Percentiles rank a stretch among this genome's conserved stretches.
phyloP scores from a whole-genome alignment of 352 stramenopile genomes.

The Halophytophthora polymorphica region DNA sequence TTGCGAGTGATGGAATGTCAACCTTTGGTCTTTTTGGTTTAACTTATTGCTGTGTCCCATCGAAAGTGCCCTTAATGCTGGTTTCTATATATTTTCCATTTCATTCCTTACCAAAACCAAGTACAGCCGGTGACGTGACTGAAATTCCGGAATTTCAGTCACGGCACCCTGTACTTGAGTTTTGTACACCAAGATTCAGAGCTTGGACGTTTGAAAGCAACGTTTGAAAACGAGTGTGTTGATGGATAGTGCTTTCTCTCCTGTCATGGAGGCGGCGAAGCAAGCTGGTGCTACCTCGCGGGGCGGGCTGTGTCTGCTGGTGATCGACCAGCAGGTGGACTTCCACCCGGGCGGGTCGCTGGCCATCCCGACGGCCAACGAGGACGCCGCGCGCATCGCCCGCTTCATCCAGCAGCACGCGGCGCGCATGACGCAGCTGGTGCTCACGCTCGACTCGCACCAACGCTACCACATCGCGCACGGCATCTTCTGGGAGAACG shows the following conservation, averaged over 20 bases:
- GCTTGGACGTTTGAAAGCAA: too few species aligned
- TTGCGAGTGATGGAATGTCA: background rate
- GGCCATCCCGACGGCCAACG: slow-evolving; percentile 91
- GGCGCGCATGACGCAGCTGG: slow-evolving; percentile 71
- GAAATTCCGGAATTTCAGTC: too few species aligned
- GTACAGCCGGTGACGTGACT: too few species aligned
- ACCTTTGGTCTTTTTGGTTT: background rate
- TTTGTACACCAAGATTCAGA: too few species aligned
- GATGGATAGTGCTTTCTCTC: too few species aligned
- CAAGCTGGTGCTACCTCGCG: slow-evolving; percentile 27
- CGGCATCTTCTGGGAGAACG: slow-evolving; percentile 90
- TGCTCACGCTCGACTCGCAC: slow-evolving; percentile 97
- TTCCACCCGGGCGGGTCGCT: slow-evolving; percentile 95
- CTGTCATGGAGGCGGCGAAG: slow-evolving; percentile 38
- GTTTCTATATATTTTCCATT: too few species aligned
- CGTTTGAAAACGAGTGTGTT: too few species aligned
- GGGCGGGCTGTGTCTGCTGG: slow-evolving; percentile 78
- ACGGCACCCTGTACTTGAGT: too few species aligned
- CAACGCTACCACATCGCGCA: slow-evolving; percentile 95
- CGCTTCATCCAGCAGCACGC: slow-evolving; percentile 78
- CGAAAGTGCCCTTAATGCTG: background rate
- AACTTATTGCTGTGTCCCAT: background rate
- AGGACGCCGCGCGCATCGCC: slow-evolving; percentile 89
- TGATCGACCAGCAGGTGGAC: slow-evolving; percentile 95
- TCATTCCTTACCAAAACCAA: background rate